Conservation (phyloP, 768 basidiomycete species). For the Auriscalpium vulgare region DNA sequence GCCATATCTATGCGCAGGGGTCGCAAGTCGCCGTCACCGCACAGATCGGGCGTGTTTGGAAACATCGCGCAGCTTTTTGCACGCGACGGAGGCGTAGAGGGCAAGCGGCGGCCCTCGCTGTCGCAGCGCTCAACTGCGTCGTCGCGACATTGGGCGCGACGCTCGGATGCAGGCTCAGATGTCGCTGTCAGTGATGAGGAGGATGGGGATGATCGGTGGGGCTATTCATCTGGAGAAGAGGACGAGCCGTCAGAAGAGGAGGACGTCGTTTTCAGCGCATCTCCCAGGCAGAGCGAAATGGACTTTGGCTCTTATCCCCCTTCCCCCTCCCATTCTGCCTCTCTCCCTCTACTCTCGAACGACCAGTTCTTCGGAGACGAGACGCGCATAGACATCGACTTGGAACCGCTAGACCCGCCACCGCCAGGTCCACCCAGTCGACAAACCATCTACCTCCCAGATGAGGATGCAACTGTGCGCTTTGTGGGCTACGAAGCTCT, state of each 20-base stretch:
- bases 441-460: conserved; percentile 78
- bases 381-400: conserved; percentile 71
- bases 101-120: conserved; percentile 43
- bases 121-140: conserved; percentile 52
- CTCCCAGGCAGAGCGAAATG: conserved; percentile 44
- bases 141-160: conserved; percentile 39
- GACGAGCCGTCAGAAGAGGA: conserved; percentile 44
- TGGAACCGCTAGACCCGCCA: conserved; percentile 58
- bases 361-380: conserved; percentile 83
- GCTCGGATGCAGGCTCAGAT: conserved; percentile 53
- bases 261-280: conserved; percentile 29
- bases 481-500: conserved; percentile 80
- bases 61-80: conserved; percentile 65
- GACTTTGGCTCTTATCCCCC: conserved; percentile 67
- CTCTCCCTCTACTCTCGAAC: conserved; percentile 59
- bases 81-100: conserved; percentile 19
- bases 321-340: conserved; percentile 41
- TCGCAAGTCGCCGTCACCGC: conserved; percentile 19
- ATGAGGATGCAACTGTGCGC: conserved; percentile 85
- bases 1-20: conserved; percentile 3
- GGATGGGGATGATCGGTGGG: conserved; percentile 71
- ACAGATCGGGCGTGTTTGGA: conserved; percentile 42
- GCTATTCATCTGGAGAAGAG: conserved; percentile 83
- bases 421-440: conserved; percentile 77
- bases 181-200: conserved; percentile 42